A percentile compares a stretch with the other conserved stretches of the same genome.
phyloP scores from a whole-genome alignment of 768 basidiomycete species.

The Tricholoma matsutake region DNA sequence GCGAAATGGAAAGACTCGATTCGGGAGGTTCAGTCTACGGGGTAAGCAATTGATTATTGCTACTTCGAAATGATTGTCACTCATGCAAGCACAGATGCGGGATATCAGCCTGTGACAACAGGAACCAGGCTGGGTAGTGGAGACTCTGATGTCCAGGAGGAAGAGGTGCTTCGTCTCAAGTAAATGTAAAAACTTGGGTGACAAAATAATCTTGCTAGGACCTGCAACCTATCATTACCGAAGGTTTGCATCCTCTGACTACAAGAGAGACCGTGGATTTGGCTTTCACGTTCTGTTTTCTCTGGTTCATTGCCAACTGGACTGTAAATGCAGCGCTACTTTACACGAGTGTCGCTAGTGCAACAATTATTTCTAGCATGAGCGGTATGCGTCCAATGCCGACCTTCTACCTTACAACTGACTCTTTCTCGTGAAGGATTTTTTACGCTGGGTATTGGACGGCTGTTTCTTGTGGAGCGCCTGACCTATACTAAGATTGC shows the following conservation, averaged over 20 bases:
- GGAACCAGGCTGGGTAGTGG: constrained; percentile 13
- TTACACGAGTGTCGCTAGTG: constrained; percentile 91
- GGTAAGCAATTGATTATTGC: neutral
- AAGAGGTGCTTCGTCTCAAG: constrained; percentile 2
- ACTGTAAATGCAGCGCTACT: constrained; percentile 77
- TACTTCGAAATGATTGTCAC: neutral
- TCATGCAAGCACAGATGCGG: constrained; percentile 10
- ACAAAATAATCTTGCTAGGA: constrained; percentile 3
- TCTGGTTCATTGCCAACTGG: constrained; percentile 98
- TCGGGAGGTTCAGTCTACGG: neutral
- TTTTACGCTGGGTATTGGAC: constrained; percentile 86
- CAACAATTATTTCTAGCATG: constrained; percentile 85
- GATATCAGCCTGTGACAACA: constrained; percentile 25
- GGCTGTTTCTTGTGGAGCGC: constrained; percentile 76
- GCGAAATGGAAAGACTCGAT: neutral
- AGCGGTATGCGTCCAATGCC: constrained; percentile 59
- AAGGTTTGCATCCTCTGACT: constrained; percentile 43
- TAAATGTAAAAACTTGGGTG: neutral
- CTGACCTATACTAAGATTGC: constrained; percentile 68
- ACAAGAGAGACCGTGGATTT: constrained; percentile 71
- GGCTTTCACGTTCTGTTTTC: constrained; percentile 75
- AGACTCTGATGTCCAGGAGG: constrained; percentile 5
- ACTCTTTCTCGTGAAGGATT: constrained; percentile 57
- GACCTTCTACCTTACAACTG: neutral
- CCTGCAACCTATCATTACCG: neutral